Conservation (phyloP, 1,284 basidiomycete genomes). For the Schizopora paradoxa region DNA sequence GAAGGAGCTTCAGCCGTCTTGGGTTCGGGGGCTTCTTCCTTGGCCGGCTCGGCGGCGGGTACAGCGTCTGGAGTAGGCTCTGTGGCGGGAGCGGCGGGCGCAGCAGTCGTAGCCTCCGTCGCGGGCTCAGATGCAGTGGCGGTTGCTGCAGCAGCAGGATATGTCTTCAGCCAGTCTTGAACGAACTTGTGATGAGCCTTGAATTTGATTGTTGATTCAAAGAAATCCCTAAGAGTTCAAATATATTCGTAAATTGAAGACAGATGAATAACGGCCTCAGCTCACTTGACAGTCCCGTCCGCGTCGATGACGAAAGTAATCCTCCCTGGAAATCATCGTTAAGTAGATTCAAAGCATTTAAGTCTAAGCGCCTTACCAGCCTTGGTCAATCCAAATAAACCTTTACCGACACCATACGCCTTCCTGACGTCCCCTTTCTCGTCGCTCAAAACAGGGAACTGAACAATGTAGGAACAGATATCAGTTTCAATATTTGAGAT, state of each 20-base stretch:
- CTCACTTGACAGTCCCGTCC: constrained; percentile 59
- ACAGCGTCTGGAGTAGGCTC: neutral
- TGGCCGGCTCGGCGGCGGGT: neutral
- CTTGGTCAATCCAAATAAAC: constrained; percentile 57
- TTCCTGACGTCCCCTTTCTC: constrained; percentile 53
- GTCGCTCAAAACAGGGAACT: constrained; percentile 77
- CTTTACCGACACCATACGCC: constrained; percentile 58
- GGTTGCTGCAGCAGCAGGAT: neutral
- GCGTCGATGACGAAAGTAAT: constrained; percentile 72
- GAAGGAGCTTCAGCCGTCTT: neutral
- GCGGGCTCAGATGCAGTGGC: neutral
- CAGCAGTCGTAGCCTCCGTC: neutral
- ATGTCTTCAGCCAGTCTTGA: constrained; percentile 52
- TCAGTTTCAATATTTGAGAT: neutral
- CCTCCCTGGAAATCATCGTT: constrained; percentile 36
- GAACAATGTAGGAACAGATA: neutral
- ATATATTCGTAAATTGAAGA: neutral
- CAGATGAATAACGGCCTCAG: constrained; percentile 13
- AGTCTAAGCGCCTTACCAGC: constrained; percentile 22
- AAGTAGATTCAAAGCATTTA: neutral
- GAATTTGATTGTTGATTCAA: constrained; percentile 55
- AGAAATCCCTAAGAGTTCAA: constrained; percentile 38
- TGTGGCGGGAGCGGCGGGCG: neutral
- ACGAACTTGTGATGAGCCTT: constrained; percentile 64
- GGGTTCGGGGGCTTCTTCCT: neutral